Base-by-base conservation (phyloP, 108 stramenopile genomes). In the Nitzschia palea region DNA sequence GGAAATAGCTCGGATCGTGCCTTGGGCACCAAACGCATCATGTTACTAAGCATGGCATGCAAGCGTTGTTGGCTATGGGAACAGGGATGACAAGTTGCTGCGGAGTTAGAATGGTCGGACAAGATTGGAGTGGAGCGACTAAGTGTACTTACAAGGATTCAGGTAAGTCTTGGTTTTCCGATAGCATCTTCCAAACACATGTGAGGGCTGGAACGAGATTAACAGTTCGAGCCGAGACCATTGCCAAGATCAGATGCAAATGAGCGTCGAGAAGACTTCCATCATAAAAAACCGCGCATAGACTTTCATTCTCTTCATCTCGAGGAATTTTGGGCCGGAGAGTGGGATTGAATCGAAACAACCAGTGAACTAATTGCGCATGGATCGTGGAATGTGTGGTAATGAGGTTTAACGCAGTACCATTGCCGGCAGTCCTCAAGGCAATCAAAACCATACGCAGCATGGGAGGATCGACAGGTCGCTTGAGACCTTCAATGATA, bases 141-240 rank as follows among this genome's bases (percentile, higher is more conserved):
- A 32, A 36, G 3, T 18, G 1, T 20, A 78, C 77, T 71, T 64
- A 79, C 72, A 67, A 31, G 32, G 33, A 23, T 27, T 20, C 9
- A n/a, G 3, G 17, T n/a, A 45, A 18, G 2, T 42, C 26, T 5
- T 37, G 5, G 29, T 56, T 33, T 22, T 44, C 43, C 4, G 67
- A 40, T 17, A 83, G 51, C 36, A 86, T 53, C 34, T 67, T 79
- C 86, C 86, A 86, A 1, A 81, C 64, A 9, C 73, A 47, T 2
- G 74, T 67, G 44, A 83, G 28, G 1, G 58, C 64, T 27, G 75
- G 78, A 20, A 36, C 51, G 0, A 77, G 47, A 73, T 73, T 53
- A 34, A 57, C 53, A 45, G 82, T 78, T 14, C 82, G 77, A 8
- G 86, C 86, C 36, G 77, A 79, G 10, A 83, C 86, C n/a, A 86